Evolutionary conservation across 2,329 filamentous ascomycete genomes (phyloP).

Genomic region (Colletotrichum sp.): DNA sequence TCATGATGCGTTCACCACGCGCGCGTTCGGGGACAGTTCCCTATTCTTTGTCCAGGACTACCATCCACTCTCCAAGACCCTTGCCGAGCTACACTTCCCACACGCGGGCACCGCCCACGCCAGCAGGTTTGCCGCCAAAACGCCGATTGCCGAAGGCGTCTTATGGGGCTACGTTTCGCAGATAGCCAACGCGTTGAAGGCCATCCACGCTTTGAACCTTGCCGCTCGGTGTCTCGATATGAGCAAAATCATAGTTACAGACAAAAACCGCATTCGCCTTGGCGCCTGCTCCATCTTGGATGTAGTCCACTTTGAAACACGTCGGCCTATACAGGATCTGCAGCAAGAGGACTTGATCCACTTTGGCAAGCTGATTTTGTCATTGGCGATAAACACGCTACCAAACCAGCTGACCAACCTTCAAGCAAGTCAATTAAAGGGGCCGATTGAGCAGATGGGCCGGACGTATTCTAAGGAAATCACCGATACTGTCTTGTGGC

Average conservation of each 20-base stretch:
- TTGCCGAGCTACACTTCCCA: conserved; percentile 80
- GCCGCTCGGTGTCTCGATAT: conserved; percentile 87
- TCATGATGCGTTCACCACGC: conserved; percentile 91
- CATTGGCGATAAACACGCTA: conserved; percentile 74
- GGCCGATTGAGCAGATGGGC: conserved; percentile 77
- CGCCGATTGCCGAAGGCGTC: conserved; percentile 70
- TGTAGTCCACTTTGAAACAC: conserved; percentile 81
- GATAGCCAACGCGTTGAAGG: conserved; percentile 84
- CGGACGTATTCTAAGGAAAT: conserved; percentile 80
- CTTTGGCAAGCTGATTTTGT: conserved; percentile 85
- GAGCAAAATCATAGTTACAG: conserved; percentile 88
- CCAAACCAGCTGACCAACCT: conserved; percentile 62
- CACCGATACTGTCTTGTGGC: conserved; percentile 81
- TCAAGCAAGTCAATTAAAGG: conserved; percentile 67
- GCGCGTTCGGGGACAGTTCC: conserved; percentile 93
- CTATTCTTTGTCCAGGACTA: conserved; percentile 95
- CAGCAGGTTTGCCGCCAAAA: conserved; percentile 50
- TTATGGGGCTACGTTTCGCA: conserved; percentile 95
- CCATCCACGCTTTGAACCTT: conserved; percentile 81
- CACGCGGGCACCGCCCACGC: conserved; percentile 38
- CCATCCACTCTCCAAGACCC: conserved; percentile 86
- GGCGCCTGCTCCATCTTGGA: conserved; percentile 90
- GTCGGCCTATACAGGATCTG: conserved; percentile 72
- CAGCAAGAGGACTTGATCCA: conserved; percentile 88
- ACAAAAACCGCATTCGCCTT: conserved; percentile 87